Evolutionary conservation across 495 filamentous ascomycete species (phyloP).

Genomic region (Aspergillus egyptiacus): DNA sequence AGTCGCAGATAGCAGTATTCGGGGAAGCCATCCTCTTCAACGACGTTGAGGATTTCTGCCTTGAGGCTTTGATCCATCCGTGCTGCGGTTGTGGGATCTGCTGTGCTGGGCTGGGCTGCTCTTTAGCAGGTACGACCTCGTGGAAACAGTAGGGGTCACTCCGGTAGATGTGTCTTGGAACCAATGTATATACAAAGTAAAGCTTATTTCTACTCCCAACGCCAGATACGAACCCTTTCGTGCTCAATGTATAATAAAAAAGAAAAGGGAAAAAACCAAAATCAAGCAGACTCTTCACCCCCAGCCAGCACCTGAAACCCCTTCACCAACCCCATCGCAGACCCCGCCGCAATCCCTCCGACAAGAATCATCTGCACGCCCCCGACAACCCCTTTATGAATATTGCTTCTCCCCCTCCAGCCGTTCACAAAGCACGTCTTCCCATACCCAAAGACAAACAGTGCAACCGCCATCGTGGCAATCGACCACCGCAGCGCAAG

Average conservation of each 20-base stretch:
- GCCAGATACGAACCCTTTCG: too few species aligned
- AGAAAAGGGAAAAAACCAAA: not conserved
- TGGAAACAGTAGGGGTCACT: too few species aligned
- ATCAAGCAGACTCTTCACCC: not conserved
- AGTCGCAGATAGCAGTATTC: too few species aligned
- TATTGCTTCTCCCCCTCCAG: conserved; percentile 32
- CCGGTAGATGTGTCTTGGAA: too few species aligned
- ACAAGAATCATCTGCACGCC: conserved; percentile 62
- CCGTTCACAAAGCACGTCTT: conserved; percentile 56
- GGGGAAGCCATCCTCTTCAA: too few species aligned
- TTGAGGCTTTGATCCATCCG: too few species aligned
- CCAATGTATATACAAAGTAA: too few species aligned
- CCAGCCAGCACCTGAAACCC: conserved; percentile 41
- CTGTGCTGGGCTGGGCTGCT: too few species aligned
- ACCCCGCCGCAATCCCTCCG: conserved; percentile 58
- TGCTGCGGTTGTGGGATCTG: too few species aligned
- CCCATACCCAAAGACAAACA: conserved; percentile 68
- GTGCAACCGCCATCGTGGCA: conserved; percentile 57
- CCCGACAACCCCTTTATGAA: conserved; percentile 37
- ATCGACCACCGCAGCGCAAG: conserved; percentile 64
- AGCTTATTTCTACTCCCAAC: too few species aligned
- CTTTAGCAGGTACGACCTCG: too few species aligned
- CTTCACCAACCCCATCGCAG: conserved; percentile 60
- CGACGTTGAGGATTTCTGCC: too few species aligned
- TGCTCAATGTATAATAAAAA: not conserved